These are phyloP conservation scores for Bryoglossum gracile DNA, from an alignment of 495 filamentous ascomycete genomes.

Conservation along the genomic window DNA sequence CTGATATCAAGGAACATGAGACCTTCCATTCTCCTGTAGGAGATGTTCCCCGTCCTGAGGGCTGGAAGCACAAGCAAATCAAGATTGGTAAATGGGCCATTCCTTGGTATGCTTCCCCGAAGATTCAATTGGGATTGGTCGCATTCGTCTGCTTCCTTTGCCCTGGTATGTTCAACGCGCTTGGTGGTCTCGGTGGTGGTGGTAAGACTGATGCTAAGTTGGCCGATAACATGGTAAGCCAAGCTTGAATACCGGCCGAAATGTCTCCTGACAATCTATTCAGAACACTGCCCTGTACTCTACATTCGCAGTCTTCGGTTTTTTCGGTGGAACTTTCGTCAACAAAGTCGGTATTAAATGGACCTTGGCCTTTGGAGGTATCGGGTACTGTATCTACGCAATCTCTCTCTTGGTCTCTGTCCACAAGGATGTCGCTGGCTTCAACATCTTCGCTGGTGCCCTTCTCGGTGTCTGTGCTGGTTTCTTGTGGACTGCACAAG, in stretches of 20 bases:
- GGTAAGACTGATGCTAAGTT: conserved; percentile 57
- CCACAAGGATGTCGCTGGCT: conserved; percentile 66
- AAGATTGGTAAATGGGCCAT: conserved; percentile 46
- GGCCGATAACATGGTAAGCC: conserved; percentile 50
- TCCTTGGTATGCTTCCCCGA: conserved; percentile 70
- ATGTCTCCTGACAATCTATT: not conserved
- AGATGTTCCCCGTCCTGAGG: conserved; percentile 7
- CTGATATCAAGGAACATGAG: not conserved
- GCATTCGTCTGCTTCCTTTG: conserved; percentile 86
- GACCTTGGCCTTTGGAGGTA: conserved; percentile 71
- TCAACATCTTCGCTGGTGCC: conserved; percentile 72
- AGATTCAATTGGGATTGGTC: conserved; percentile 65
- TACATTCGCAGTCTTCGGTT: conserved; percentile 79
- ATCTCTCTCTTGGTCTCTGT: conserved; percentile 75
- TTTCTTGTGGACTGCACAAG: conserved; percentile 86
- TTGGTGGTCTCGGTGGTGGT: conserved; percentile 67
- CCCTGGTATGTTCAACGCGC: conserved; percentile 71
- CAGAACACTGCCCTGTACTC: conserved; percentile 61
- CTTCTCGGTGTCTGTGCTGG: conserved; percentile 75
- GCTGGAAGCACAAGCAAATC: conserved; percentile 67
- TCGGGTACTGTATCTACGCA: conserved; percentile 82
- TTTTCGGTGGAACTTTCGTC: conserved; percentile 75
- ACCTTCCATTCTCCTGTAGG: not conserved
- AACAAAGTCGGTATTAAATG: conserved; percentile 68
- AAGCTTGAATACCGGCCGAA: not conserved